Evolutionary conservation across 768 basidiomycete species (phyloP).

Genomic region (Pleurotus sapidus): DNA sequence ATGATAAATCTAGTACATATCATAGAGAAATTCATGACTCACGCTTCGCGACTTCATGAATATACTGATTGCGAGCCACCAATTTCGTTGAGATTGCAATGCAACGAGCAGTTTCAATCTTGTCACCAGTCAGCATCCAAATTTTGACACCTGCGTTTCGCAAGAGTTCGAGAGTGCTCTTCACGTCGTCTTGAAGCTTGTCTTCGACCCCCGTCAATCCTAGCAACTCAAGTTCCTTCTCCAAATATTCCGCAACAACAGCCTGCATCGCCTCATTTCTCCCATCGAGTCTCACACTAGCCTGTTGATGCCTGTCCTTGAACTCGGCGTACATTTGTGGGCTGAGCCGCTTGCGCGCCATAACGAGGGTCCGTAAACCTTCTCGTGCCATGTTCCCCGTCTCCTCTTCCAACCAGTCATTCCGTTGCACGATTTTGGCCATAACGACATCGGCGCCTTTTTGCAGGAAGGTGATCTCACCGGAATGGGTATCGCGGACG

Average conservation of each 20-base stretch:
- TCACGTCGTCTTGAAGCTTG: conserved; percentile 97
- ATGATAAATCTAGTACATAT: conserved; percentile 1
- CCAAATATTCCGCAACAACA: conserved; percentile 75
- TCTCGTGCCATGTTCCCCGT: conserved; percentile 98
- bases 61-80: conserved; percentile 94
- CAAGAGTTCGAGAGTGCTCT: conserved; percentile 86
- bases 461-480: conserved; percentile 87
- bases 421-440: conserved; percentile 90
- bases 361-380: conserved; percentile 90
- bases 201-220: conserved; percentile 99
- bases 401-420: conserved; percentile 99
- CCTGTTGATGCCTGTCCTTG: conserved; percentile 66
- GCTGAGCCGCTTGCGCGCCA: conserved; percentile 78
- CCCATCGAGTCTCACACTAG: conserved; percentile 75
- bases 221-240: conserved; percentile 86
- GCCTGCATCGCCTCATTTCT: conserved; percentile 77
- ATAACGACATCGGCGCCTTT: conserved; percentile 99
- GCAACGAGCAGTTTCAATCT: conserved; percentile 97
- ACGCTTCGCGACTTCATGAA: conserved; percentile 96
- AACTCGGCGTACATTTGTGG: conserved; percentile 72
- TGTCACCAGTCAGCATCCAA: conserved; percentile 99
- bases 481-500: conserved; percentile 71
- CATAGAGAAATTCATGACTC: conserved; percentile 20
- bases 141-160: conserved; percentile 98
- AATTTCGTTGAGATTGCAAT: conserved; percentile 98